These are phyloP conservation scores for Mucor irregularis DNA, from an alignment of 371 early-diverging fungal genomes.

Conservation along the genomic window DNA sequence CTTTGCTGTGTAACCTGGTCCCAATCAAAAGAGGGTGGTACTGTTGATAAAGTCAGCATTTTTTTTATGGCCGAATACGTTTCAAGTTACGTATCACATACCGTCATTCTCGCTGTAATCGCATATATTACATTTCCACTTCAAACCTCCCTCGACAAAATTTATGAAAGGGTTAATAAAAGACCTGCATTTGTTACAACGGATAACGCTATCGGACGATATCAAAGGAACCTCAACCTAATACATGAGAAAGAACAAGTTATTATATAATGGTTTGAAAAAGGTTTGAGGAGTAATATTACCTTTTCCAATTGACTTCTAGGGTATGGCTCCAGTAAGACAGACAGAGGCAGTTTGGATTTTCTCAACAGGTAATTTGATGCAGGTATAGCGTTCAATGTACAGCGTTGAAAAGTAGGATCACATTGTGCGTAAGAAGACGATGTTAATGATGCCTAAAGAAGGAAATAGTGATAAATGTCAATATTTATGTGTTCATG, in stretches of 20 bases:
- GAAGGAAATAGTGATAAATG: neutral
- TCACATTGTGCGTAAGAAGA: constrained; percentile 48
- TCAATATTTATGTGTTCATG: neutral
- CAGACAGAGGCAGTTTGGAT: constrained; percentile 71
- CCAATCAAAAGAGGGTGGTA: constrained; percentile 78
- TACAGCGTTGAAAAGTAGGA: constrained; percentile 67
- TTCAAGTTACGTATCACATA: constrained; percentile 21
- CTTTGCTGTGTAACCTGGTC: constrained; percentile 65
- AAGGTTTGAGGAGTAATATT: neutral
- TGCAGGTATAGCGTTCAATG: constrained; percentile 72
- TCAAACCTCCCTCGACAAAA: constrained; percentile 73
- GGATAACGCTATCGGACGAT: constrained; percentile 63
- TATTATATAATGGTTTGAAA: neutral
- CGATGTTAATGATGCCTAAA: constrained; percentile 45
- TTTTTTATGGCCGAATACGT: too few species aligned
- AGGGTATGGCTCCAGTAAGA: constrained; percentile 73
- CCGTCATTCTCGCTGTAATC: constrained; percentile 73
- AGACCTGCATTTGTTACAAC: constrained; percentile 80
- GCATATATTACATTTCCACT: constrained; percentile 88
- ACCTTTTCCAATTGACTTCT: constrained; percentile 39
- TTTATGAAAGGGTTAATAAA: constrained; percentile 86
- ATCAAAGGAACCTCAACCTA: constrained; percentile 58
- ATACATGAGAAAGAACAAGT: neutral
- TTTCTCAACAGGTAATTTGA: constrained; percentile 60
- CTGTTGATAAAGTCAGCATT: too few species aligned